phyloP scores from a whole-genome alignment of 371 early-diverging fungal genomes.

The Apophysomyces elegans region DNA sequence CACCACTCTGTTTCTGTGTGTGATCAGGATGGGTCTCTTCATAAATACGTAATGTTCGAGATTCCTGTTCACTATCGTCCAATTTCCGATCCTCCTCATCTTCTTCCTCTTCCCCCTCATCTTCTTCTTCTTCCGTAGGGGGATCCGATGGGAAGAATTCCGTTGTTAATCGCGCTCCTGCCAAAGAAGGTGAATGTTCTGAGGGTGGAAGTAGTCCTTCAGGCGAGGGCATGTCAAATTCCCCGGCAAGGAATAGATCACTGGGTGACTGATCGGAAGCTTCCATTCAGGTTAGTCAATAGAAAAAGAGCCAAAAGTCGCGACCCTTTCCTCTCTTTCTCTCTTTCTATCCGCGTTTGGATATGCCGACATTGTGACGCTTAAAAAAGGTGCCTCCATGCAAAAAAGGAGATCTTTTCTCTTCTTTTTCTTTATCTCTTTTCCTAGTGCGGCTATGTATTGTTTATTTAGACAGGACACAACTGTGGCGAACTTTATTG shows the following conservation, averaged over 20 bases:
- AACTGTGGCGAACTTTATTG: too few relatives aligned
- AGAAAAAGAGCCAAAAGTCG: too few relatives aligned
- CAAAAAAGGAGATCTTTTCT: too few relatives aligned
- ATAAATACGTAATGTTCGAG: slow-evolving; percentile 28
- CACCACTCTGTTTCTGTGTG: slow-evolving; percentile 34
- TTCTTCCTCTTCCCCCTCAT: background rate
- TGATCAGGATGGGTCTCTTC: slow-evolving; percentile 37
- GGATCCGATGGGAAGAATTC: slow-evolving; percentile 3
- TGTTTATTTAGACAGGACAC: too few relatives aligned
- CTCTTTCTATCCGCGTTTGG: too few relatives aligned
- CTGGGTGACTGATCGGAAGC: background rate
- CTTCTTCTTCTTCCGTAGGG: slow-evolving; percentile 9
- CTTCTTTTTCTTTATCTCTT: too few relatives aligned
- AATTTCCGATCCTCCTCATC: slow-evolving; percentile 28
- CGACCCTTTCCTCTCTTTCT: too few relatives aligned
- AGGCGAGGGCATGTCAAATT: background rate
- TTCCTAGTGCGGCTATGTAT: too few relatives aligned
- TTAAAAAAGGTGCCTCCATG: too few relatives aligned
- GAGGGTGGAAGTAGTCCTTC: background rate
- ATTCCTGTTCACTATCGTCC: slow-evolving; percentile 32
- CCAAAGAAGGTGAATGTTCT: slow-evolving; percentile 3
- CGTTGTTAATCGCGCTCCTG: background rate
- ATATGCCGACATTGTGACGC: too few relatives aligned
- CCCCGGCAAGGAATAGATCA: background rate
- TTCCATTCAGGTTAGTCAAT: background rate